phyloP scores from a whole-genome alignment of 805 yeast species.

The Teunomyces barrocoloradensis region DNA sequence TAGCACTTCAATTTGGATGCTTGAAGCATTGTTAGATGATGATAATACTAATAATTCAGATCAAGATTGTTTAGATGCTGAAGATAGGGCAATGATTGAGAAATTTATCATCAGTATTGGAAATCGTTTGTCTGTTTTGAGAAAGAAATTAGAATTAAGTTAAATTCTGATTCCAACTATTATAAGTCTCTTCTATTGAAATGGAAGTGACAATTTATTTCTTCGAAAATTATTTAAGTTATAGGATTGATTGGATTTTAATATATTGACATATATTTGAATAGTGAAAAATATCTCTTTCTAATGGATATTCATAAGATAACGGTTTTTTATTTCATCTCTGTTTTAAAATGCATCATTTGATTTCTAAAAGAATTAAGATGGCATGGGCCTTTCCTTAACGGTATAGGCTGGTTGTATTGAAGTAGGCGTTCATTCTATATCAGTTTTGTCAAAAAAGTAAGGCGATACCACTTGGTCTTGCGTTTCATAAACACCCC shows the following conservation, averaged over 20 bases:
- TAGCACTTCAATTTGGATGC: constrained; percentile 93
- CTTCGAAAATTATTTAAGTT: background rate
- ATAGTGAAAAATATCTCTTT: background rate
- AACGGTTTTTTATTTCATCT: no score
- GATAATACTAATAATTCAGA: constrained; percentile 18
- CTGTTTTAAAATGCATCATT: no score
- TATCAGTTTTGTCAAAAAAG: no score
- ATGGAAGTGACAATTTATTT: background rate
- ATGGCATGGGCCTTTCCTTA: no score
- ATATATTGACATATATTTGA: constrained; percentile 2
- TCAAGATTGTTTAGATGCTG: constrained; percentile 56
- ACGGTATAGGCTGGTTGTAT: no score
- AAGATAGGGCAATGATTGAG: constrained; percentile 73
- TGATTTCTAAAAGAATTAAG: no score
- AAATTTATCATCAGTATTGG: constrained; percentile 82
- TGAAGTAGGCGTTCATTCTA: no score
- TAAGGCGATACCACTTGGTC: no score
- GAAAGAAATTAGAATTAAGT: constrained; percentile 47
- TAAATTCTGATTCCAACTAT: background rate
- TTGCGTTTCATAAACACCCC: no score
- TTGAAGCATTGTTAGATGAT: constrained; percentile 75
- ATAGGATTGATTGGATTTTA: constrained; percentile 1
- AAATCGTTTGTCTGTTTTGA: constrained; percentile 68
- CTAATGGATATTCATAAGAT: no score
- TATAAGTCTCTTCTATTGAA: background rate